Base-by-base conservation (phyloP, 331 rosid genomes). In the Phaseolus coccineus region DNA sequence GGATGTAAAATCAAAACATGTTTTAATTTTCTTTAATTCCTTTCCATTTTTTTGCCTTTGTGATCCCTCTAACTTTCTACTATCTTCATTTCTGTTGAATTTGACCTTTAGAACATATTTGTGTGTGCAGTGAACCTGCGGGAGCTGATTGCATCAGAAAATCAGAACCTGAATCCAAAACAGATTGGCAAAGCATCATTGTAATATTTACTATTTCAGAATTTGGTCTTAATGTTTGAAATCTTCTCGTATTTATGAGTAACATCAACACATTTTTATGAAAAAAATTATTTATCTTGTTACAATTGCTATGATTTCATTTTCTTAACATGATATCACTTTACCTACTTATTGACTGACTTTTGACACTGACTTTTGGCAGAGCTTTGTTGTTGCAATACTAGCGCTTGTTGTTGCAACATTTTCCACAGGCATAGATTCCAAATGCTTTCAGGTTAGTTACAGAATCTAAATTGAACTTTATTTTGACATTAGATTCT, bases 361-460 rank as follows among this genome's bases (percentile, higher is more conserved):
- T 28, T 55, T 14, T 83, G 86, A 79, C 72, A 69, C 16, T 75
- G 44, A 61, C 57, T 82, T 47, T 76, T 87, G 80, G 67, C 98
- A 96, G 99, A 96, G 96, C 84, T 96, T 96, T 80, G 81, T 96
- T 48, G 87, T 96, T 82, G 99, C 92, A 48, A 83, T 91, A 67
- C 86, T 91, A 44, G 94, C 97, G 24, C 88, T 96, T 51, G 99
- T 93, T 42, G 82, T 90, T 35, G 99, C 99, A 44, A 93, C 98
- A 73, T 93, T 96, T 84, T 93, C 99, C 13, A 93, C 99, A 0
- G 99, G 99, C 71, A 93, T 93, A 85, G 99, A 96, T 85, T 93
- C 99, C 27, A 82, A 96, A 64, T 89, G 91, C 85, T 90, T 93
- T 80, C 96, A 93, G 98, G 98, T 95, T 83, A 55, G 91, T 77